phyloP scores from a whole-genome alignment of 1,284 basidiomycete genomes.

The Schizopora paradoxa region DNA sequence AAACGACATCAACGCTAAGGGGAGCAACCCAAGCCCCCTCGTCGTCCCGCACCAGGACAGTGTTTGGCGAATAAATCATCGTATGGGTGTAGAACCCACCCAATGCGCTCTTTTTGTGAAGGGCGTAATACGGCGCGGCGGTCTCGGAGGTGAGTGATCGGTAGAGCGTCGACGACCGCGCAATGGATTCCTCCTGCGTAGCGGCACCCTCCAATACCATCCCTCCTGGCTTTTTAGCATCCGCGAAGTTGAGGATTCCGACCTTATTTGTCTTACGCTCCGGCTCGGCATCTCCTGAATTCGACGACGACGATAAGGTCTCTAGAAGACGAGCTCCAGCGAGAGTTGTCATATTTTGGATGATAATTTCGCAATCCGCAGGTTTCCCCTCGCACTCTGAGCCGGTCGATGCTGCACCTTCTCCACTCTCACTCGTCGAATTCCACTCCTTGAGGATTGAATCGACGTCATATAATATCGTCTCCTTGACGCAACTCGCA shows the following conservation, averaged over 20 bases:
- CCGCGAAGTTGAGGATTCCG: constrained; percentile 66
- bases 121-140: constrained; percentile 50
- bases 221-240: constrained; percentile 62
- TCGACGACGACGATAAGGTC: constrained; percentile 18
- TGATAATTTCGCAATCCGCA: background rate
- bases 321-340: constrained; percentile 38
- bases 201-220: constrained; percentile 61
- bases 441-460: too few species aligned
- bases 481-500: too few species aligned
- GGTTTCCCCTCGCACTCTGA: background rate
- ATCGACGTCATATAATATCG: too few species aligned
- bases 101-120: constrained; percentile 45
- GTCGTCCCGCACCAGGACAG: constrained; percentile 54
- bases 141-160: constrained; percentile 48
- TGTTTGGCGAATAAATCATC: constrained; percentile 60
- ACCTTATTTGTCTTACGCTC: constrained; percentile 31
- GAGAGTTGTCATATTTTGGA: constrained; percentile 51
- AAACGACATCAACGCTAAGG: constrained; percentile 51
- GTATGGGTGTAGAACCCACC: constrained; percentile 59
- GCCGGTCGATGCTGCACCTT: too few species aligned
- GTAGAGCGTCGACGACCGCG: constrained; percentile 61
- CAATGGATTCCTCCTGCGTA: constrained; percentile 71
- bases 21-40: constrained; percentile 47
- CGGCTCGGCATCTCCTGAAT: constrained; percentile 8
- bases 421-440: too few species aligned